A percentile compares a stretch with the other conserved stretches of the same genome.
These are phyloP conservation scores for Volutella citrinella DNA, from an alignment of 2,329 filamentous ascomycete species.

Conservation along the genomic window DNA sequence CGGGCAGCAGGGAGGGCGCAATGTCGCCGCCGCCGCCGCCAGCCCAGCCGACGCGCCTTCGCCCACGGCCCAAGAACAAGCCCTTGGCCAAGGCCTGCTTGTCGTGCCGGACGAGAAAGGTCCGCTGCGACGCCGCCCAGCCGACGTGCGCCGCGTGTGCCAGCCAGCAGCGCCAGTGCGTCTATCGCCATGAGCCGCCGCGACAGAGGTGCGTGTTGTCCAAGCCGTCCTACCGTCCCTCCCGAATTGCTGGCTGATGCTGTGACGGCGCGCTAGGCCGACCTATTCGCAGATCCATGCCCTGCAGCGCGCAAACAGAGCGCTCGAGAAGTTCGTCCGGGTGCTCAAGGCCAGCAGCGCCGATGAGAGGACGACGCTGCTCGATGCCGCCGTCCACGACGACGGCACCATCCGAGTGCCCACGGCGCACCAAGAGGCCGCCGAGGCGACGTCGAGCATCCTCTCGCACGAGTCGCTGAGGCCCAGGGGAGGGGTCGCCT, in stretches of 20 bases:
- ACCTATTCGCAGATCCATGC: slow-evolving; percentile 4
- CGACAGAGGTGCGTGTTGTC: not conserved
- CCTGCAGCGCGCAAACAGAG: not conserved
- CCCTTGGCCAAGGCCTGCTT: slow-evolving; percentile 8
- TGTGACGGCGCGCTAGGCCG: not conserved
- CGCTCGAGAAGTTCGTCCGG: slow-evolving; percentile 1
- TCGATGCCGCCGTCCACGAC: slow-evolving; percentile 2
- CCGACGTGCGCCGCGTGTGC: slow-evolving; percentile 1
- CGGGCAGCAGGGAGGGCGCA: too few relatives aligned
- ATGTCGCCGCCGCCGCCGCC: too few relatives aligned
- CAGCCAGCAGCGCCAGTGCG: not conserved
- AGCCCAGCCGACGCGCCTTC: too few relatives aligned
- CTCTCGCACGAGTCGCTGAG: too few relatives aligned
- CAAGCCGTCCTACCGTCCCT: not conserved
- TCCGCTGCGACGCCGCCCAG: slow-evolving; percentile 5
- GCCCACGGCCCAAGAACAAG: too few relatives aligned
- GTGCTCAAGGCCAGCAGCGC: not conserved
- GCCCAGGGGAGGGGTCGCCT: too few relatives aligned
- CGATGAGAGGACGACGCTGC: slow-evolving; percentile 1
- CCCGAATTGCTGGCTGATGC: not conserved
- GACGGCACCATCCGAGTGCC: not conserved
- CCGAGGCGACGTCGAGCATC: not conserved
- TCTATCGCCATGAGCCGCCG: not conserved
- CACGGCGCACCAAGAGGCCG: not conserved
- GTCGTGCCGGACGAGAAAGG: slow-evolving; percentile 8